Percentiles rank a stretch among this genome's conserved stretches.
Conservation (phyloP, 2,329 filamentous ascomycete genomes). For the Botrytis fragariae region DNA sequence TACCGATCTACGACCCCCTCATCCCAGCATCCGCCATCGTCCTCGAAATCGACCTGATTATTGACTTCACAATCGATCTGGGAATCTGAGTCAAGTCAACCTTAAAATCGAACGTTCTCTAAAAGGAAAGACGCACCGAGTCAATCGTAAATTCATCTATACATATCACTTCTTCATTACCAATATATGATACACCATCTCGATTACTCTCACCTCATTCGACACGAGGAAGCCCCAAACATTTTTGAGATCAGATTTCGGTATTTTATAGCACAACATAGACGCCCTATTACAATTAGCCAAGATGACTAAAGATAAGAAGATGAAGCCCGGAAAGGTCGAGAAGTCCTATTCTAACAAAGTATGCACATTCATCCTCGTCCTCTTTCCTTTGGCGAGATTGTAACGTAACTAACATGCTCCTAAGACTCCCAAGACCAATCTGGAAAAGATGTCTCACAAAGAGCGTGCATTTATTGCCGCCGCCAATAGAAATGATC, state of each 20-base stretch:
- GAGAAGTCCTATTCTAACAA: background rate
- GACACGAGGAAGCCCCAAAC: background rate
- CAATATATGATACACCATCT: background rate
- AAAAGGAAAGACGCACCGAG: background rate
- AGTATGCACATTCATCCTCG: background rate
- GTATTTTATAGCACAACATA: background rate
- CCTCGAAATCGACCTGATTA: background rate
- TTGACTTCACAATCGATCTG: background rate
- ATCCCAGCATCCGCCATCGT: background rate
- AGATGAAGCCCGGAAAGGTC: background rate
- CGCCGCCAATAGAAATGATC: constrained; percentile 81
- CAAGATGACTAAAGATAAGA: background rate
- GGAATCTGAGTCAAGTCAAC: background rate
- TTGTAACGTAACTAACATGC: background rate
- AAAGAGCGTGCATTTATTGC: constrained; percentile 90
- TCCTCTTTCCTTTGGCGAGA: background rate
- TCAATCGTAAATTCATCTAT: background rate
- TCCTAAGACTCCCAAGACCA: background rate
- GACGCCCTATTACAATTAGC: background rate
- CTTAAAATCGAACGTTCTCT: background rate
- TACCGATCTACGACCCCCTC: constrained; percentile 9
- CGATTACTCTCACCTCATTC: background rate
- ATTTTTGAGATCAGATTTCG: background rate
- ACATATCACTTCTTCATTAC: background rate
- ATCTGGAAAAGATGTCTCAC: constrained; percentile 52